A percentile compares a stretch with the other conserved stretches of the same genome.
phyloP scores from a whole-genome alignment of 2,329 filamentous ascomycete species.

The Scedosporium boydii region DNA sequence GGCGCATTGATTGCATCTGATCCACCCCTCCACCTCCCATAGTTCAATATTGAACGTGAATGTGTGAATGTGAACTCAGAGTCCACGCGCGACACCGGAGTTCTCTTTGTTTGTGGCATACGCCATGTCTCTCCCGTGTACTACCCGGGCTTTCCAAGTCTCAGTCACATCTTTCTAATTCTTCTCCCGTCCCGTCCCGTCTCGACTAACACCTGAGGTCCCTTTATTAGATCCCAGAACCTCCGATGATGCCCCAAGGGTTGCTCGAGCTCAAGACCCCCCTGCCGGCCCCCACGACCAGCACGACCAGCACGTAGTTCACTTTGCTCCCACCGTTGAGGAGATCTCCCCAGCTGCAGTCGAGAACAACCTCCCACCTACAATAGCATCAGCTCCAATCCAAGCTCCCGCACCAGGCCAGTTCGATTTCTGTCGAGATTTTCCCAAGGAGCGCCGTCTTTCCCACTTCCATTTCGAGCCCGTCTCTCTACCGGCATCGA shows the following conservation, averaged over 20 bases:
- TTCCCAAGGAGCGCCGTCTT: slow-evolving; percentile 70
- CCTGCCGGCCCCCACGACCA: not conserved
- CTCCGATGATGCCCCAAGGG: not conserved
- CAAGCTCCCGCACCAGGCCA: slow-evolving; percentile 60
- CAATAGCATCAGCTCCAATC: slow-evolving; percentile 24
- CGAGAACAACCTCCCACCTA: not conserved
- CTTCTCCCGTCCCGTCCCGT: not conserved
- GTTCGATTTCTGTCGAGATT: not conserved
- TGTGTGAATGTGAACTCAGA: too few species aligned
- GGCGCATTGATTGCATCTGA: too few species aligned
- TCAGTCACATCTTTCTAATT: not conserved
- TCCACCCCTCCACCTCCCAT: too few species aligned
- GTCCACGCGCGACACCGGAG: too few species aligned
- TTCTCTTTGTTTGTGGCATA: not conserved
- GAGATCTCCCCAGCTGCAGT: not conserved
- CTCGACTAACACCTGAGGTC: not conserved
- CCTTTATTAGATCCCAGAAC: slow-evolving; percentile 1
- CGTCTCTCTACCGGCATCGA: slow-evolving; percentile 75
- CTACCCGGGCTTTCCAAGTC: not conserved
- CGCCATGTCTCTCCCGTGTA: not conserved
- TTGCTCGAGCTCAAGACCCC: not conserved
- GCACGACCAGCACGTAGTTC: slow-evolving; percentile 5
- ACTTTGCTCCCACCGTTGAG: slow-evolving; percentile 3
- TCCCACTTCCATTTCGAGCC: slow-evolving; percentile 85
- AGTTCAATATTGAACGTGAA: too few species aligned